A percentile compares a stretch with the other conserved stretches of the same genome.
Conservation (phyloP, 164 flowering plant species). For the Stephania japonica region DNA sequence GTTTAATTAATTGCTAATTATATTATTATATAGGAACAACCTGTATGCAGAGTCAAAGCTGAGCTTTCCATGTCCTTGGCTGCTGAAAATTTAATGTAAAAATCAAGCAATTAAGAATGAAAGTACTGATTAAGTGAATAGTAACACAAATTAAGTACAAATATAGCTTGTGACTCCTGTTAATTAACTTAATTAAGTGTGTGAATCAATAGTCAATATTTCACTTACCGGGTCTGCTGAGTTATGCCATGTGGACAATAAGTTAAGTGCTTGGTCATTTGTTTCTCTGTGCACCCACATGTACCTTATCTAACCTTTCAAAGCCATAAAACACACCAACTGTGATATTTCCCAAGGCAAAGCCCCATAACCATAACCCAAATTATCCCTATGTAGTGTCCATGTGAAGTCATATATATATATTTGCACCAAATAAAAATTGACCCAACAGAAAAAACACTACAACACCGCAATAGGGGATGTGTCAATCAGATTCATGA, state of each 20-base stretch:
- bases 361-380: no score
- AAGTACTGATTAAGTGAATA: background rate
- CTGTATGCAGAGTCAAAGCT: slow-evolving; percentile 94
- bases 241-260: slow-evolving; percentile 91
- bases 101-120: background rate
- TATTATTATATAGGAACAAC: slow-evolving; percentile 28
- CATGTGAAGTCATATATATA: no score
- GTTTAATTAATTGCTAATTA: background rate
- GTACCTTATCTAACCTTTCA: no score
- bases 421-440: no score
- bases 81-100: slow-evolving; percentile 37
- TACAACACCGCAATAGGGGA: no score
- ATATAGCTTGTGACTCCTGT: background rate
- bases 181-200: no score
- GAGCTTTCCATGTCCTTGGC: slow-evolving; percentile 99
- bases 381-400: no score
- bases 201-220: background rate
- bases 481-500: no score
- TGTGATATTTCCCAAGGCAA: no score
- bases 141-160: slow-evolving; percentile 2
- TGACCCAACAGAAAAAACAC: no score
- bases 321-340: no score
- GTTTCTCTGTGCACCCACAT: slow-evolving; percentile 86
- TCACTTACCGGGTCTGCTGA: slow-evolving; percentile 71
- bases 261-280: slow-evolving; percentile 78